Evolutionary conservation across 169 alveolate species (phyloP).

Genomic region (Ichthyophthirius multifiliis): DNA sequence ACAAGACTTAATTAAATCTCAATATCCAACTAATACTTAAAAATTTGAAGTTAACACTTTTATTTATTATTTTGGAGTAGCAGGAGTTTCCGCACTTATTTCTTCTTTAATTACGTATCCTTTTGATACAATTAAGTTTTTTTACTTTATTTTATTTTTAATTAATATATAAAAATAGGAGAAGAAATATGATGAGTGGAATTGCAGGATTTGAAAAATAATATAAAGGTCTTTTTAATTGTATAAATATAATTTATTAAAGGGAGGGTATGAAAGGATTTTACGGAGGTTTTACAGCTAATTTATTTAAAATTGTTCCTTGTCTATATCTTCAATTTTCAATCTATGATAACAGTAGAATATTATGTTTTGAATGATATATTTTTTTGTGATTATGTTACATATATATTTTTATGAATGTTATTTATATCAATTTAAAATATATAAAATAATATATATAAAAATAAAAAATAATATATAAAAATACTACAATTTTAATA

Average conservation of each 20-base stretch:
- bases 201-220: not conserved
- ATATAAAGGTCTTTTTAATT: not conserved
- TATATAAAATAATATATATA: no score
- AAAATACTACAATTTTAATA: no score
- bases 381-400: no score
- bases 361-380: not conserved
- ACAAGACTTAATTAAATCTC: not conserved
- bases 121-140: not conserved
- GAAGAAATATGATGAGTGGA: conserved; percentile 6
- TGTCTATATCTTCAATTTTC: not conserved
- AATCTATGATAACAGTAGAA: not conserved
- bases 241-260: not conserved
- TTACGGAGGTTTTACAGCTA: not conserved
- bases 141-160: not conserved
- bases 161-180: not conserved
- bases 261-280: not conserved
- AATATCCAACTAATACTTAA: not conserved
- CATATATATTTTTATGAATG: no score
- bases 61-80: not conserved
- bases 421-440: no score
- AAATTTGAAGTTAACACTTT: not conserved
- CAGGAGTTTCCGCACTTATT: not conserved
- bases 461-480: no score
- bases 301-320: not conserved
- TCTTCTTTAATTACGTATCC: not conserved